These are phyloP conservation scores for Backusella mclennaniae DNA, from an alignment of 192 early-diverging fungal genomes.

Conservation along the genomic window DNA sequence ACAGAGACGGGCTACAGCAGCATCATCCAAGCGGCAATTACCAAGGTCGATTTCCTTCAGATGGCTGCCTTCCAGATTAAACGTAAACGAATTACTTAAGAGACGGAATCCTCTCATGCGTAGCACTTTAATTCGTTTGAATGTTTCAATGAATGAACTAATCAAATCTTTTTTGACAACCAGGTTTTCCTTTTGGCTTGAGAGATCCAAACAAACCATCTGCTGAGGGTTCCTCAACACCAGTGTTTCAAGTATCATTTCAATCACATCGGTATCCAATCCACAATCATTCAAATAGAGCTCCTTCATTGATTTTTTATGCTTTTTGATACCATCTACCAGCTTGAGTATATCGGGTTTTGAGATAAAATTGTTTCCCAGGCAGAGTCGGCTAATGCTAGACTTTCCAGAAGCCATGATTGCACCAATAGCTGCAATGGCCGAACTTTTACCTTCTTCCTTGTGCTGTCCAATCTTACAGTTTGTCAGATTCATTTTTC, in stretches of 20 bases:
- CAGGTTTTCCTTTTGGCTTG: not conserved
- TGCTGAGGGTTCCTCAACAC: not conserved
- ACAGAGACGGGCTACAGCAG: constrained; percentile 12
- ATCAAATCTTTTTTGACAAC: not conserved
- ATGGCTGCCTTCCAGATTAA: not conserved
- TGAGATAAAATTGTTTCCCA: not conserved
- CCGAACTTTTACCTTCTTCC: not conserved
- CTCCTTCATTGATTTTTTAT: constrained; percentile 4
- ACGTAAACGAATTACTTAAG: not conserved
- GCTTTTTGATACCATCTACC: not conserved
- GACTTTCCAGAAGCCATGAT: not conserved
- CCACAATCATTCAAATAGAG: constrained; percentile 8
- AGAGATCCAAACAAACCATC: not conserved
- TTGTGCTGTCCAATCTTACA: not conserved
- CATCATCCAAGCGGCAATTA: constrained; percentile 3
- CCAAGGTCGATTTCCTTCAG: constrained; percentile 22
- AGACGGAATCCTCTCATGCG: not conserved
- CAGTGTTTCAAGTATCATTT: not conserved
- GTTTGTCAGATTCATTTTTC: not conserved
- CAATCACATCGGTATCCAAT: constrained; percentile 14
- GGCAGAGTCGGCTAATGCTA: not conserved
- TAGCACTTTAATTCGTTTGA: not conserved
- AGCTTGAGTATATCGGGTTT: not conserved
- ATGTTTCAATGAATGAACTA: not conserved
- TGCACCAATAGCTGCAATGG: not conserved